Evolutionary conservation across 768 basidiomycete species (phyloP).

Genomic region (Naganishia randhawae): DNA sequence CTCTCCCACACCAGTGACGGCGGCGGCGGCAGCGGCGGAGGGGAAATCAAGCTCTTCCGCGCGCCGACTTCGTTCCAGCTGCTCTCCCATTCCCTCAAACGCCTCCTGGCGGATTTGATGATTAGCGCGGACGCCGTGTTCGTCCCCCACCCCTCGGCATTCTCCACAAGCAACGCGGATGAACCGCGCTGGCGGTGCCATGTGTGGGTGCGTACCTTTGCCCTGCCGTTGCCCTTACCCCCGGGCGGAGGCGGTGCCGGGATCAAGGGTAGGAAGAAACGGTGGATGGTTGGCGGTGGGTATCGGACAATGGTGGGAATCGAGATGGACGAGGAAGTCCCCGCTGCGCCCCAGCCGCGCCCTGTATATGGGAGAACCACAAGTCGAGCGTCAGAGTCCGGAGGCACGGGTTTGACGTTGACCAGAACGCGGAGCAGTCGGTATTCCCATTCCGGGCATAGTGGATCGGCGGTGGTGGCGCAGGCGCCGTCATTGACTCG

Average conservation of each 20-base stretch:
- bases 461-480: too few relatives aligned
- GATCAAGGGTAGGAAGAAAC: neutral
- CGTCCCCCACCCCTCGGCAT: neutral
- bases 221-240: slow-evolving; percentile 2
- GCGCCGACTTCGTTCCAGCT: slow-evolving; percentile 15
- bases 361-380: neutral
- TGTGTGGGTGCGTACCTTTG: slow-evolving; percentile 6
- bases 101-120: slow-evolving; percentile 14
- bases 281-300: slow-evolving; percentile 9
- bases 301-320: slow-evolving; percentile 19
- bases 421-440: neutral
- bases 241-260: neutral
- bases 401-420: neutral
- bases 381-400: neutral
- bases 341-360: neutral
- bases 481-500: neutral
- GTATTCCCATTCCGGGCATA: neutral
- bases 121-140: neutral
- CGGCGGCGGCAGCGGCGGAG: neutral
- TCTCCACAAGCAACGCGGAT: neutral
- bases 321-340: slow-evolving; percentile 7
- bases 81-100: slow-evolving; percentile 1
- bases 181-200: neutral
- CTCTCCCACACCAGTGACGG: neutral
- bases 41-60: slow-evolving; percentile 3